Evolutionary conservation across 805 yeast genomes (phyloP), one percentile per base, ranked within the genome.

Genomic region (Saturnispora mendoncae): DNA sequence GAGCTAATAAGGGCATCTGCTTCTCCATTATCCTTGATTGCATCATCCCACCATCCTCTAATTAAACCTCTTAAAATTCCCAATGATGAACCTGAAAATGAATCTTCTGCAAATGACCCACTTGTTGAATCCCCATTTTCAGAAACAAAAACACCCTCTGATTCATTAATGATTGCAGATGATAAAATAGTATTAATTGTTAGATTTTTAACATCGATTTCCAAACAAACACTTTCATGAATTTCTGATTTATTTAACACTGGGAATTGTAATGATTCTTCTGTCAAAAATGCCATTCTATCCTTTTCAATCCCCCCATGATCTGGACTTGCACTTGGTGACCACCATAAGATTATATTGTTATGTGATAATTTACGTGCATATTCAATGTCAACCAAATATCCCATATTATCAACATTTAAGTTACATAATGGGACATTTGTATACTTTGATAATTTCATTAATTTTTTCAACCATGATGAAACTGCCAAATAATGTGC

Each of bases 1-100:
- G 78, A 72, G 51, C 84, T 84, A 46, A 87, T 80, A 73, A 88
- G 72, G 1, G 84, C 67, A 57, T 88, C 97, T 0, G 96, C 95
- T 45, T 80, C 77, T 7, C 66, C 50, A 9, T 43, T 45, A 50
- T 81, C 74, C 17, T 67, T 65, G 42, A 84, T 62, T 0, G 96
- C 97, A 53, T 78, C 82, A 53, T 86, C 94, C 95, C 97, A 90
- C 96, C 96, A 86, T 25, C 71, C 77, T 52, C 82, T 85, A 10
- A 92, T 82, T 72, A 92, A 65, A 6, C 70, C 58, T 54, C 94
- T 73, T 42, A 92, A 66, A 2, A 81, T 81, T 8, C 68, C 59
- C 46, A 92, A 66, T 2, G 96, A 84, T 0, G 83, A 75, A 0
- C 78, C 71, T 9, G 88, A 80, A 51, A 90, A 88, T 0, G 94